Evolutionary conservation across 192 early-diverging fungal species (phyloP).

Genomic region (Backusella macrospora): DNA sequence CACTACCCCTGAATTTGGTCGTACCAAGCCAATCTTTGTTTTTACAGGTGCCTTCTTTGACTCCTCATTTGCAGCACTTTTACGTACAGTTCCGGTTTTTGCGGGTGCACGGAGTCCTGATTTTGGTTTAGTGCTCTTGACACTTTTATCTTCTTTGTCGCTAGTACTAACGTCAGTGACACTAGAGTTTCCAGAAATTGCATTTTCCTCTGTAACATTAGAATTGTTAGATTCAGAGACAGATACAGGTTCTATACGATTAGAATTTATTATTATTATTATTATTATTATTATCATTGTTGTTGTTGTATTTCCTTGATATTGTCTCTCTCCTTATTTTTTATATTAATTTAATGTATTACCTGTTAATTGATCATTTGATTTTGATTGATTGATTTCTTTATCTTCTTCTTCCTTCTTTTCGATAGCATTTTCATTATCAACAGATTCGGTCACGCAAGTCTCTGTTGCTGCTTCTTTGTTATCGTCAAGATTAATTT

Average conservation of each 20-base stretch:
- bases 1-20: background rate
- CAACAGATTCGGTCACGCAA: background rate
- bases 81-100: constrained; percentile 7
- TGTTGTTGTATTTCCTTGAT: background rate
- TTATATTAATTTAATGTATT: background rate
- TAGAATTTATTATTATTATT: background rate
- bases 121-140: constrained; percentile 15
- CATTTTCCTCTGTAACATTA: constrained; percentile 7
- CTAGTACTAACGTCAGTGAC: background rate
- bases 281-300: background rate
- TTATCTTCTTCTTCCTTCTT: background rate
- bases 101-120: background rate
- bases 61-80: background rate
- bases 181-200: constrained; percentile 7
- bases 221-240: constrained; percentile 6
- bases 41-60: constrained; percentile 10
- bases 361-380: constrained; percentile 1
- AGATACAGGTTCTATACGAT: constrained; percentile 1
- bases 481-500: constrained; percentile 11
- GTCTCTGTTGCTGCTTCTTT: background rate
- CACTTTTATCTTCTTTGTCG: background rate
- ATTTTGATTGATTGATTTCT: background rate
- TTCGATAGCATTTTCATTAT: background rate
- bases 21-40: background rate
- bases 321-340: background rate